Evolutionary conservation across 495 filamentous ascomycete species (phyloP).

Genomic region (Beverwykella pulmonaria): DNA sequence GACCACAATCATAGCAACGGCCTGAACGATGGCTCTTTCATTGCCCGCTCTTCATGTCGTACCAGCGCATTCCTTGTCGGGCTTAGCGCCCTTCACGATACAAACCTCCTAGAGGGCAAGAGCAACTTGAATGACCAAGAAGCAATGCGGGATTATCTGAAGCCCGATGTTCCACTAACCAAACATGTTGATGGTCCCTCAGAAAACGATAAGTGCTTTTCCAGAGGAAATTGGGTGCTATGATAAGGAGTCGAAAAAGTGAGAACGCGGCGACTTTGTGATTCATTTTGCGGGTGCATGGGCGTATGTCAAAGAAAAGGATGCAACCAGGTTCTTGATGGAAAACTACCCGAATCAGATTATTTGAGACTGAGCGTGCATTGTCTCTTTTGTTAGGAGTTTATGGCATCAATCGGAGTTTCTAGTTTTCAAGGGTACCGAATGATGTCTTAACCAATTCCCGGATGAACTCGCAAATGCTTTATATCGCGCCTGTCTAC

Average conservation of each 20-base stretch:
- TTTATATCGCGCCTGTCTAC: no score
- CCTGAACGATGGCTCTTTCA: constrained; percentile 40
- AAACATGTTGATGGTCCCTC: constrained; percentile 29
- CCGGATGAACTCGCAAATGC: no score
- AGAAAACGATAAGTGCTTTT: constrained; percentile 38
- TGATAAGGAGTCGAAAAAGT: constrained; percentile 21
- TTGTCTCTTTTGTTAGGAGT: no score
- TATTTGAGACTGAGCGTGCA: constrained; percentile 11
- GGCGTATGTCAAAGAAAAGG: constrained; percentile 38
- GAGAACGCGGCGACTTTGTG: constrained; percentile 35
- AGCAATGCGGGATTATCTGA: constrained; percentile 34
- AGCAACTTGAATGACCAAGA: constrained; percentile 35
- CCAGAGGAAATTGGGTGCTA: constrained; percentile 37
- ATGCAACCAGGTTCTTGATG: constrained; percentile 28
- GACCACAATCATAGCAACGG: constrained; percentile 26
- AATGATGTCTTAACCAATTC: no score
- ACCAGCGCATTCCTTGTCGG: constrained; percentile 31
- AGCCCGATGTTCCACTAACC: background rate
- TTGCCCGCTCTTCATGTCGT: constrained; percentile 25
- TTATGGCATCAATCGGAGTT: no score
- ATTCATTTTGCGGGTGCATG: constrained; percentile 42
- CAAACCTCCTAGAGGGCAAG: constrained; percentile 3
- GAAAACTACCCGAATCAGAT: constrained; percentile 22
- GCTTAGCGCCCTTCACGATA: constrained; percentile 27
- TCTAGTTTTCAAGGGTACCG: no score